phyloP scores from a whole-genome alignment of 176 grass and related monocot species.

The Leersia perrieri region DNA sequence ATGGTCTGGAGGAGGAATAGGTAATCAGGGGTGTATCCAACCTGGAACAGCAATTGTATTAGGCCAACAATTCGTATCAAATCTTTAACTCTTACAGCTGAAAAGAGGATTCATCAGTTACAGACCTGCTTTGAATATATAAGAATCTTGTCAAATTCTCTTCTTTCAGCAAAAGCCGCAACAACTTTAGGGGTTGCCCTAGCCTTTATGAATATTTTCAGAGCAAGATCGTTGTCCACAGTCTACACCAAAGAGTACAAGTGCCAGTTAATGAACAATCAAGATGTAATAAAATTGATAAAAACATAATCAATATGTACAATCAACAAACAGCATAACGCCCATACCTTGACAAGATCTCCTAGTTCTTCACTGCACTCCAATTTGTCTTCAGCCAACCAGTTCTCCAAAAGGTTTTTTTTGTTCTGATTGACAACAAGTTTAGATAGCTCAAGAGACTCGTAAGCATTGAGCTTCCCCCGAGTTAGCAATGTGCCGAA shows the following conservation, averaged over 20 bases:
- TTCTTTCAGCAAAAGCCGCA: conserved; percentile 97
- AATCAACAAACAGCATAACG: neutral
- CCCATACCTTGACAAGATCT: conserved; percentile 79
- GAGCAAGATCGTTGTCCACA: conserved; percentile 94
- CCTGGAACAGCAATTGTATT: conserved; percentile 51
- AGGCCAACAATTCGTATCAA: conserved; percentile 30
- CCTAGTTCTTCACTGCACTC: conserved; percentile 94
- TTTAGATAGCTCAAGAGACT: conserved; percentile 84
- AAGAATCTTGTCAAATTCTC: conserved; percentile 88
- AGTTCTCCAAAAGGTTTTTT: conserved; percentile 93
- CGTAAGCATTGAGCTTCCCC: conserved; percentile 95
- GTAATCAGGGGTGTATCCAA: conserved; percentile 94
- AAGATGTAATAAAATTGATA: neutral
- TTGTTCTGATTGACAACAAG: conserved; percentile 98
- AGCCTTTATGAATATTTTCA: conserved; percentile 98
- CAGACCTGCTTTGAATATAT: conserved; percentile 96
- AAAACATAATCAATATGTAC: neutral
- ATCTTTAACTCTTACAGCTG: conserved; percentile 5
- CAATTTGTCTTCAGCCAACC: conserved; percentile 92
- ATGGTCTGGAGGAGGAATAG: conserved; percentile 95
- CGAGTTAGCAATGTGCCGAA: conserved; percentile 81
- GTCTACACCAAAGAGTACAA: conserved; percentile 56
- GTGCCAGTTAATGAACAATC: conserved; percentile 20
- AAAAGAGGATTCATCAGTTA: neutral
- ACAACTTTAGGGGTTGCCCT: conserved; percentile 99